phyloP scores from a whole-genome alignment of 306 rosid species.

The Vigna hirtella region DNA sequence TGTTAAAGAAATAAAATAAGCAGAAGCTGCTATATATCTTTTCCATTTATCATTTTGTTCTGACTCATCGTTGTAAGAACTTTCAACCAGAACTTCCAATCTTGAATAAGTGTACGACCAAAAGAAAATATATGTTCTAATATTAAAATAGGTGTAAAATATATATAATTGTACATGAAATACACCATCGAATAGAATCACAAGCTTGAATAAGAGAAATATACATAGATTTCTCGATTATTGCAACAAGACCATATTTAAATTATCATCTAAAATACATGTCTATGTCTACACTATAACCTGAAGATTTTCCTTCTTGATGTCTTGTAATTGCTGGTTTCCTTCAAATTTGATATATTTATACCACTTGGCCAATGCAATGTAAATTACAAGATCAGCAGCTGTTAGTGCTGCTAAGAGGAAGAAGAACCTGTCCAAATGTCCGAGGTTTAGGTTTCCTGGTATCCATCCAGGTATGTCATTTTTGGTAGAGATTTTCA shows the following conservation, averaged over 20 bases:
- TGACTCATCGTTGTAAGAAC: neutral
- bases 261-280: neutral
- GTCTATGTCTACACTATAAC: neutral
- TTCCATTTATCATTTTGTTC: slow-evolving; percentile 27
- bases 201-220: neutral
- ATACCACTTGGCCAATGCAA: slow-evolving; percentile 22
- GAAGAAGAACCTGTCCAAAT: slow-evolving; percentile 15
- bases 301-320: slow-evolving; percentile 5
- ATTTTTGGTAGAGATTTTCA: slow-evolving; percentile 62
- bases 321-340: neutral
- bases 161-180: neutral
- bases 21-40: neutral
- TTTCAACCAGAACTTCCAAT: neutral
- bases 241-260: neutral
- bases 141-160: neutral
- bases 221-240: neutral
- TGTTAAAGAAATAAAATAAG: neutral
- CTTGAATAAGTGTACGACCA: too few relatives aligned
- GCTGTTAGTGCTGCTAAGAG: slow-evolving; percentile 9
- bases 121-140: too few relatives aligned
- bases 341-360: neutral
- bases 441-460: slow-evolving; percentile 51
- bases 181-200: slow-evolving; percentile 7
- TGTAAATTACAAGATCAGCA: neutral
- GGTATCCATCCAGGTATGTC: slow-evolving; percentile 83